These are phyloP conservation scores for Dactylellina sp. DNA, from an alignment of 2,329 filamentous ascomycete genomes.

Conservation along the genomic window DNA sequence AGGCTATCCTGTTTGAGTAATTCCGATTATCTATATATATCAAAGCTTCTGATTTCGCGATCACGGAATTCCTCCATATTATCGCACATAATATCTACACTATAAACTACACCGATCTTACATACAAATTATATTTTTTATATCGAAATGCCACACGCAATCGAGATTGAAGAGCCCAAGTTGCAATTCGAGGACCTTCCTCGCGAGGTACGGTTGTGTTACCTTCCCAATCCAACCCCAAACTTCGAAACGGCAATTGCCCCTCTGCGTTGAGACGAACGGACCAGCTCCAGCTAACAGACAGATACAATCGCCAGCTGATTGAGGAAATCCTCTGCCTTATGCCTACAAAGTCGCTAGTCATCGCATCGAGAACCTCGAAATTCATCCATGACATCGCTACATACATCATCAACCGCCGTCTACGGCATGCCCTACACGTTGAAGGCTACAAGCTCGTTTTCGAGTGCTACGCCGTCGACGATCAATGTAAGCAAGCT, in stretches of 20 bases:
- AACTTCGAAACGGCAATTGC: slow-evolving; percentile 17
- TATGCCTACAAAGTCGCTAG: slow-evolving; percentile 41
- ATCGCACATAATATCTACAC: neutral
- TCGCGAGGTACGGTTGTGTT: slow-evolving; percentile 48
- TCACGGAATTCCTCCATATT: too few species aligned
- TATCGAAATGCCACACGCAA: slow-evolving; percentile 46
- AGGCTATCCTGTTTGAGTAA: slow-evolving; percentile 13
- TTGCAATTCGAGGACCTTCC: slow-evolving; percentile 38
- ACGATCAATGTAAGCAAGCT: slow-evolving; percentile 24
- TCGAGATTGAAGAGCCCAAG: slow-evolving; percentile 29
- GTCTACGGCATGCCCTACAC: slow-evolving; percentile 30
- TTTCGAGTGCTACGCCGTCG: slow-evolving; percentile 40
- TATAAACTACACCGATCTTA: neutral
- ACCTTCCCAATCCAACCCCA: slow-evolving; percentile 42
- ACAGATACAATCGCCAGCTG: slow-evolving; percentile 9
- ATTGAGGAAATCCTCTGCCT: slow-evolving; percentile 49
- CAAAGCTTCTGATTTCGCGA: slow-evolving; percentile 16
- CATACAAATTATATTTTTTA: neutral
- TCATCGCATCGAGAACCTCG: slow-evolving; percentile 31
- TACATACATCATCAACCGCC: slow-evolving; percentile 44
- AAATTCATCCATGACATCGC: slow-evolving; percentile 51
- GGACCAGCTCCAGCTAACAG: neutral
- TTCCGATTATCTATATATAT: slow-evolving; percentile 18
- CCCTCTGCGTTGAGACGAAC: slow-evolving; percentile 10
- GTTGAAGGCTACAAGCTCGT: slow-evolving; percentile 36